These are phyloP conservation scores for Tinospora cordifolia DNA, from an alignment of 164 flowering plant genomes.

Conservation along the genomic window DNA sequence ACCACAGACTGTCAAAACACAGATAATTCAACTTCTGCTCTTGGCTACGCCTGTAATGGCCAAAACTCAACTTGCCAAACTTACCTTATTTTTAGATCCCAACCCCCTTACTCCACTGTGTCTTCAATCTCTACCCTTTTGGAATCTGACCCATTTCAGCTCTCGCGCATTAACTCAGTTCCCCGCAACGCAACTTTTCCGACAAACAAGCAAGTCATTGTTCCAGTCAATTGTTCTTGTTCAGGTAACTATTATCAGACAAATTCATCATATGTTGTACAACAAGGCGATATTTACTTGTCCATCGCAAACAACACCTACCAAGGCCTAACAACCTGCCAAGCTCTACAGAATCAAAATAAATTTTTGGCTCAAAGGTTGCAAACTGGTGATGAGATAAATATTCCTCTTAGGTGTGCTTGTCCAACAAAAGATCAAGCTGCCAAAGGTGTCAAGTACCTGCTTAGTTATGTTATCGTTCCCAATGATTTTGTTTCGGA, in stretches of 20 bases:
- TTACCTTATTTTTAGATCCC: conserved; percentile 52
- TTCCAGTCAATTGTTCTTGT: conserved; percentile 76
- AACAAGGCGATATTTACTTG: conserved; percentile 20
- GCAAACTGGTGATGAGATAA: conserved; percentile 28
- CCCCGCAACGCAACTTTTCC: conserved; percentile 25
- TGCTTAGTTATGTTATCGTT: conserved; percentile 41
- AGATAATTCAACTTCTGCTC: conserved; percentile 33
- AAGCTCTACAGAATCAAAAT: conserved; percentile 40
- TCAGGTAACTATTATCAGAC: conserved; percentile 54
- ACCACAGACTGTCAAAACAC: conserved; percentile 29
- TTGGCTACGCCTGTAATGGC: conserved; percentile 53
- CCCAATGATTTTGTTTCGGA: conserved; percentile 28
- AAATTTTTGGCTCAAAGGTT: conserved; percentile 7
- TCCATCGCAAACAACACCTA: conserved; percentile 47
- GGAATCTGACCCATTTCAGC: conserved; percentile 34
- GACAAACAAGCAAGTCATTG: conserved; percentile 40
- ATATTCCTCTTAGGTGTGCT: conserved; percentile 73
- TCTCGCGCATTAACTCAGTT: conserved; percentile 47
- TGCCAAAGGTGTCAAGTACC: conserved; percentile 36
- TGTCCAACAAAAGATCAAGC: conserved; percentile 64
- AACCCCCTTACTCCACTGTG: conserved; percentile 40
- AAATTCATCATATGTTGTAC: conserved; percentile 37
- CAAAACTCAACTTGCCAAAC: conserved; percentile 38
- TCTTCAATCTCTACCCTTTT: conserved; percentile 50
- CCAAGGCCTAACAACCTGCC: conserved; percentile 71